Conservation (phyloP, 305 asterid species). For the Fraxinus xanthoxyloides region DNA sequence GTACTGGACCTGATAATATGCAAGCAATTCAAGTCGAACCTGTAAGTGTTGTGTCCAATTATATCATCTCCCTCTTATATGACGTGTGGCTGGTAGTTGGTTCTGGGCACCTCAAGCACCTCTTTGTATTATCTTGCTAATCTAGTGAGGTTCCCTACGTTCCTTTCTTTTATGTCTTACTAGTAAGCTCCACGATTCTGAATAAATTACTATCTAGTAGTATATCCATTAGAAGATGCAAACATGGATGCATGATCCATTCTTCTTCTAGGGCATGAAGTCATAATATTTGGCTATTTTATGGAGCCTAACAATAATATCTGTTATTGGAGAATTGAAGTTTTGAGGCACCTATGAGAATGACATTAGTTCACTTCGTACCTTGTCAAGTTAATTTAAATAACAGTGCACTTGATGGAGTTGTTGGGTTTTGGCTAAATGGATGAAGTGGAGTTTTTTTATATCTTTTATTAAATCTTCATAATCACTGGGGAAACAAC, state of each 20-base stretch:
- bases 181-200: neutral
- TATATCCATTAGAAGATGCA: neutral
- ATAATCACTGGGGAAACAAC: neutral
- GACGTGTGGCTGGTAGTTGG: constrained; percentile 11
- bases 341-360: neutral
- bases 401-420: neutral
- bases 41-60: constrained; percentile 39
- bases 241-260: neutral
- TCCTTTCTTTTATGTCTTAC: neutral
- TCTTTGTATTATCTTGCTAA: constrained; percentile 6
- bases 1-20: constrained; percentile 68
- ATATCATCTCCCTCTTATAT: neutral
- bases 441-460: neutral
- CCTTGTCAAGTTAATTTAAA: constrained; percentile 1
- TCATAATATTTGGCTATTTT: neutral
- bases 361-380: neutral
- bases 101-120: neutral
- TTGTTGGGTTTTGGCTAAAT: neutral
- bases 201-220: neutral
- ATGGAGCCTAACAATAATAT: neutral
- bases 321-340: neutral
- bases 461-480: neutral
- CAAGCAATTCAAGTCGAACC: constrained; percentile 95
- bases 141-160: neutral
- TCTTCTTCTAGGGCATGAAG: neutral